Evolutionary conservation across 129 eudicot genomes (phyloP).

Genomic region (Solidago caesia): DNA sequence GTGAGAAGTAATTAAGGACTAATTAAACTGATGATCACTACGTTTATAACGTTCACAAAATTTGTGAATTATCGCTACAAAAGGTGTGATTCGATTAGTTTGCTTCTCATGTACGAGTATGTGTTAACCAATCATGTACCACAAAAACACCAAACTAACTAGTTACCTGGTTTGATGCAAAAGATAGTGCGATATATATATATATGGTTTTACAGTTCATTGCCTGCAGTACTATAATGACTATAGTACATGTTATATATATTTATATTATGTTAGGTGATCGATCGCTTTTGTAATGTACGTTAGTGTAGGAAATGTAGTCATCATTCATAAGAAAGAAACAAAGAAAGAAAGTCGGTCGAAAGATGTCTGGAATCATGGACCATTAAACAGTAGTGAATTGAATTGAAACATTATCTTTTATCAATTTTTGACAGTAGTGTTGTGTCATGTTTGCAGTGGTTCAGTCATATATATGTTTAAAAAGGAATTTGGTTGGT

Average conservation of each 20-base stretch:
- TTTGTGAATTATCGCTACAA: too few species aligned
- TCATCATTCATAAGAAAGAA: slow-evolving; percentile 29
- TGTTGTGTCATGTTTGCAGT: slow-evolving; percentile 16
- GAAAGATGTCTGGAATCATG: slow-evolving; percentile 24
- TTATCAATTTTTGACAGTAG: neutral
- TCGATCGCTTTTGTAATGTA: slow-evolving; percentile 10
- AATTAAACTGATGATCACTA: too few species aligned
- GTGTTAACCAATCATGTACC: too few species aligned
- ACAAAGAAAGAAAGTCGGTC: slow-evolving; percentile 22
- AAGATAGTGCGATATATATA: too few species aligned
- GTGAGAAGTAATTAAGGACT: too few species aligned
- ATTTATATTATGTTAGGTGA: slow-evolving; percentile 6
- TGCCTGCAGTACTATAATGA: neutral
- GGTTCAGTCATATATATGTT: neutral
- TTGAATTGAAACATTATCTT: slow-evolving; percentile 1
- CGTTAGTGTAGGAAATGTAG: slow-evolving; percentile 9
- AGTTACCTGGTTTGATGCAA: too few species aligned
- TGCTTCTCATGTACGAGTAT: too few species aligned
- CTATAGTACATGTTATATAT: neutral
- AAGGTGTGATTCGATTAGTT: too few species aligned
- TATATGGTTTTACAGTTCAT: too few species aligned
- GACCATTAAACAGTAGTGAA: slow-evolving; percentile 29
- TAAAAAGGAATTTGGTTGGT: too few species aligned
- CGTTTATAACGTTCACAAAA: too few species aligned
- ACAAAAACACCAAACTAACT: too few species aligned